Percentiles rank a stretch among this genome's conserved stretches.
These are phyloP conservation scores for Cicer yamashitae DNA, from an alignment of 306 rosid genomes.

Conservation along the genomic window DNA sequence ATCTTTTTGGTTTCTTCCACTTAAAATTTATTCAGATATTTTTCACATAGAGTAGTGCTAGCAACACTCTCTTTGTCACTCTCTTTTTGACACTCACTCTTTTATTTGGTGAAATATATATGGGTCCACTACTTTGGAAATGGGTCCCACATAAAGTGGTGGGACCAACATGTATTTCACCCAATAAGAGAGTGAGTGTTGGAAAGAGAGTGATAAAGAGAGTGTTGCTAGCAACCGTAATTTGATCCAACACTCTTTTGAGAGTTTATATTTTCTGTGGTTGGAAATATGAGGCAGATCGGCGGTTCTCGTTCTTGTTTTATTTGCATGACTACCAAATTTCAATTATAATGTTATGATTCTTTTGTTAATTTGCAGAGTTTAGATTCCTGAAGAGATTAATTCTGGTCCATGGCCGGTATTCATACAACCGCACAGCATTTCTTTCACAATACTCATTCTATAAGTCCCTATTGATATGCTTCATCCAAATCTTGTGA, in stretches of 20 bases:
- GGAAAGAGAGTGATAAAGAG: too few relatives aligned
- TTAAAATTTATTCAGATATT: constrained; percentile 12
- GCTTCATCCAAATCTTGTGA: constrained; percentile 98
- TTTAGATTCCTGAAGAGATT: constrained; percentile 90
- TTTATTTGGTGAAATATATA: too few relatives aligned
- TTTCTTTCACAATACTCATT: constrained; percentile 96
- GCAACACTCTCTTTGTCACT: too few relatives aligned
- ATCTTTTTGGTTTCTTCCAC: constrained; percentile 14
- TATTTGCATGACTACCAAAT: constrained; percentile 34
- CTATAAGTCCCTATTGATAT: constrained; percentile 88
- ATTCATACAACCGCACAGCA: constrained; percentile 98
- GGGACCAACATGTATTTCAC: too few relatives aligned
- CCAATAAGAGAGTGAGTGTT: too few relatives aligned
- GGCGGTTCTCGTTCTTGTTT: constrained; percentile 30
- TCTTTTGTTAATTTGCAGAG: constrained; percentile 68
- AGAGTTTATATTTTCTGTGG: constrained; percentile 18
- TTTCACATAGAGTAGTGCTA: neutral
- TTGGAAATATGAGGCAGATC: constrained; percentile 32
- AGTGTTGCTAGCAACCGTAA: constrained; percentile 9
- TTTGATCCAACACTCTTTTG: constrained; percentile 32
- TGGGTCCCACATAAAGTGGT: too few relatives aligned
- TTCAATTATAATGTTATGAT: constrained; percentile 38
- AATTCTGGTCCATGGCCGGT: constrained; percentile 97
- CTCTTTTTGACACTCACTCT: too few relatives aligned
- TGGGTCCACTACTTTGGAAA: too few relatives aligned